These are phyloP conservation scores for Neofusicoccum parvum DNA, from an alignment of 2,329 filamentous ascomycete genomes.

Conservation along the genomic window DNA sequence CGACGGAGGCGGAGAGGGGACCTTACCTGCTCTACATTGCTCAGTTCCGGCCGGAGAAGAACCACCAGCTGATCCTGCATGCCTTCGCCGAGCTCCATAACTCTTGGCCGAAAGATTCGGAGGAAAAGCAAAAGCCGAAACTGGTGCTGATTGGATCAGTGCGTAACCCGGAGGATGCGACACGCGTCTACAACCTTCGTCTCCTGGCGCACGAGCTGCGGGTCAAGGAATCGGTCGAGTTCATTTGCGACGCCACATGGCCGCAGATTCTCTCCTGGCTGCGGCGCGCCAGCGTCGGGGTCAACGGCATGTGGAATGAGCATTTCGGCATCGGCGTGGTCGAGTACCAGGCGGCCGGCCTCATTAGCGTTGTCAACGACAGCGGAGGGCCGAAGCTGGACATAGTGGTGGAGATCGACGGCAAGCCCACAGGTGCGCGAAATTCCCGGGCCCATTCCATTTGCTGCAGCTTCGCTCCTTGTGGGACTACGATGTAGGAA, in stretches of 20 bases:
- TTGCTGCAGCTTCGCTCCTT: not conserved
- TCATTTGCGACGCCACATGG: slow-evolving; percentile 89
- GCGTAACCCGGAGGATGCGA: slow-evolving; percentile 78
- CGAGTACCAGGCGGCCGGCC: slow-evolving; percentile 92
- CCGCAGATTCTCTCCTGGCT: slow-evolving; percentile 81
- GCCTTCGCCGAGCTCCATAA: slow-evolving; percentile 76
- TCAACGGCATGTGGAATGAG: slow-evolving; percentile 99
- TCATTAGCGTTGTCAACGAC: slow-evolving; percentile 91
- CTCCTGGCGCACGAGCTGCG: slow-evolving; percentile 83
- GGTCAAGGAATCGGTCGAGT: slow-evolving; percentile 74
- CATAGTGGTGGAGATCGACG: slow-evolving; percentile 82
- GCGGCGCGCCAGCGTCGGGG: slow-evolving; percentile 75
- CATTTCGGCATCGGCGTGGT: slow-evolving; percentile 98
- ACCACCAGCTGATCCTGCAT: slow-evolving; percentile 82
- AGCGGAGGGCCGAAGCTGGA: slow-evolving; percentile 91
- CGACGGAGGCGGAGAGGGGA: slow-evolving; percentile 69
- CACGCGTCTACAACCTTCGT: slow-evolving; percentile 83
- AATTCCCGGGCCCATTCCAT: not conserved
- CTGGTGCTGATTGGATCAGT: slow-evolving; percentile 90
- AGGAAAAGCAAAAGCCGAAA: slow-evolving; percentile 55
- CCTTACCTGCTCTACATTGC: slow-evolving; percentile 87
- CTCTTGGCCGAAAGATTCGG: slow-evolving; percentile 41
- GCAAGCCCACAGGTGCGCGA: slow-evolving; percentile 70
- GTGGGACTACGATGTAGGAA: not conserved
- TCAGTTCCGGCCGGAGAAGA: slow-evolving; percentile 97